Percentiles rank a stretch among this genome's conserved stretches.
These are phyloP conservation scores for Huntiella omanensis DNA, from an alignment of 2,329 filamentous ascomycete species.

Conservation along the genomic window DNA sequence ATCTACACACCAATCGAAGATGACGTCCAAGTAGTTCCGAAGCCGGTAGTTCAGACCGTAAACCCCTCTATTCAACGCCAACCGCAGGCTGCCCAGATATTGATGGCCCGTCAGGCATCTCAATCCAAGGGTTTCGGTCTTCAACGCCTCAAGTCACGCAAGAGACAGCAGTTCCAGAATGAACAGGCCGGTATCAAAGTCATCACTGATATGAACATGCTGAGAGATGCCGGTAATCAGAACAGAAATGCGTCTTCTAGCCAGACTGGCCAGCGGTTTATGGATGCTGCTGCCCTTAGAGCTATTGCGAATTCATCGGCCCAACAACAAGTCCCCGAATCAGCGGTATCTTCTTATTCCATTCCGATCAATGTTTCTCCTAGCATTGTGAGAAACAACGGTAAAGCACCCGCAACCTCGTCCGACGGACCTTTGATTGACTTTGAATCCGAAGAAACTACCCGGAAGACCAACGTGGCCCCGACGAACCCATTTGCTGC, in stretches of 20 bases:
- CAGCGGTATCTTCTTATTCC: slow-evolving; percentile 23
- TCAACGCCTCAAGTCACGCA: slow-evolving; percentile 35
- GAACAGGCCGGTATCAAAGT: slow-evolving; percentile 45
- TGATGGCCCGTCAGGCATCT: slow-evolving; percentile 12
- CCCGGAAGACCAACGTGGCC: too few relatives aligned
- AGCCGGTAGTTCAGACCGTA: background rate
- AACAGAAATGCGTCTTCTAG: background rate
- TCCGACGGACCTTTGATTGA: slow-evolving; percentile 21
- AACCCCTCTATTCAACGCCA: background rate
- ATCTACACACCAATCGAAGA: slow-evolving; percentile 16
- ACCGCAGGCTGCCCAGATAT: background rate
- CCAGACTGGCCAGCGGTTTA: slow-evolving; percentile 27
- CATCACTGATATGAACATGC: slow-evolving; percentile 47
- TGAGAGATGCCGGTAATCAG: slow-evolving; percentile 17
- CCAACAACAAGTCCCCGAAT: slow-evolving; percentile 19
- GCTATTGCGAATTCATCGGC: slow-evolving; percentile 38
- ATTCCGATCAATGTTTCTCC: slow-evolving; percentile 23
- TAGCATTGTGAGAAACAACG: slow-evolving; percentile 57
- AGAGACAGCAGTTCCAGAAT: slow-evolving; percentile 41
- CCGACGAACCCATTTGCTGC: background rate
- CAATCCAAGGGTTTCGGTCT: slow-evolving; percentile 23
- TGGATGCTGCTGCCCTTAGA: slow-evolving; percentile 38
- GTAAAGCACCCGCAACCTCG: slow-evolving; percentile 33
- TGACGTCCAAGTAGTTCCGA: slow-evolving; percentile 19
- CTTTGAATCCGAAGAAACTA: slow-evolving; percentile 10